Evolutionary conservation across 345 rosid genomes (phyloP).

Genomic region (Luvunga scandens): DNA sequence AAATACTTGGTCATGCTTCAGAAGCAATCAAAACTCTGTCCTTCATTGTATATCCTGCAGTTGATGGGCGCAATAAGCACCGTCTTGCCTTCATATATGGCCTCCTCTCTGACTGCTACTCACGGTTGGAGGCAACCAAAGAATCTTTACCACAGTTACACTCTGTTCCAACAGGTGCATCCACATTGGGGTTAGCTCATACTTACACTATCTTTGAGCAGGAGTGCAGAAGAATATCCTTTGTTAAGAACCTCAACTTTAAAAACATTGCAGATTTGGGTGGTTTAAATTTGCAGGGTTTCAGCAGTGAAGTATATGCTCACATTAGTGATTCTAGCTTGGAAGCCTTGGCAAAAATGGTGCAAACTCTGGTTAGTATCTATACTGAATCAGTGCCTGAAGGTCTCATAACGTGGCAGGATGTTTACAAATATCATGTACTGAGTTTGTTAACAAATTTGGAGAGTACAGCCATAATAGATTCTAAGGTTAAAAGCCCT

Average conservation of each 20-base stretch:
- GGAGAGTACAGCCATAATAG: slow-evolving; percentile 45
- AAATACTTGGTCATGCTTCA: slow-evolving; percentile 53
- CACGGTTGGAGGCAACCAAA: slow-evolving; percentile 49
- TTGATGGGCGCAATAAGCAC: slow-evolving; percentile 79
- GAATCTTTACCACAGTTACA: slow-evolving; percentile 29
- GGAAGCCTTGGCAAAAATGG: slow-evolving; percentile 90
- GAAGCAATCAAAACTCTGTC: slow-evolving; percentile 63
- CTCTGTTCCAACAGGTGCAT: slow-evolving; percentile 27
- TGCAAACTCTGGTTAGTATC: slow-evolving; percentile 43
- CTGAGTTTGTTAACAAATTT: slow-evolving; percentile 44
- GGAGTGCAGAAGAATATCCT: slow-evolving; percentile 82
- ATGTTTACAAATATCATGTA: slow-evolving; percentile 66
- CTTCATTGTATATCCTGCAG: slow-evolving; percentile 62
- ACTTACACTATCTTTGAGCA: slow-evolving; percentile 57
- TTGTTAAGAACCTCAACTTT: slow-evolving; percentile 72
- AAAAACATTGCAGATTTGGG: slow-evolving; percentile 67
- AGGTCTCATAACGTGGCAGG: slow-evolving; percentile 61
- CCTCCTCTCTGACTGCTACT: slow-evolving; percentile 79
- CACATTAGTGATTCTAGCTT: slow-evolving; percentile 53
- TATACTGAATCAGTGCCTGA: slow-evolving; percentile 43
- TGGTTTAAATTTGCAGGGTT: slow-evolving; percentile 60
- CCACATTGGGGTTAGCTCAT: slow-evolving; percentile 39
- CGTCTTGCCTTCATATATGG: slow-evolving; percentile 71
- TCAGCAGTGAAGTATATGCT: slow-evolving; percentile 61
- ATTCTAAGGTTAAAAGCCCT: slow-evolving; percentile 45